Evolutionary conservation across 2,329 filamentous ascomycete species (phyloP).

Genomic region (Cadophora malorum): DNA sequence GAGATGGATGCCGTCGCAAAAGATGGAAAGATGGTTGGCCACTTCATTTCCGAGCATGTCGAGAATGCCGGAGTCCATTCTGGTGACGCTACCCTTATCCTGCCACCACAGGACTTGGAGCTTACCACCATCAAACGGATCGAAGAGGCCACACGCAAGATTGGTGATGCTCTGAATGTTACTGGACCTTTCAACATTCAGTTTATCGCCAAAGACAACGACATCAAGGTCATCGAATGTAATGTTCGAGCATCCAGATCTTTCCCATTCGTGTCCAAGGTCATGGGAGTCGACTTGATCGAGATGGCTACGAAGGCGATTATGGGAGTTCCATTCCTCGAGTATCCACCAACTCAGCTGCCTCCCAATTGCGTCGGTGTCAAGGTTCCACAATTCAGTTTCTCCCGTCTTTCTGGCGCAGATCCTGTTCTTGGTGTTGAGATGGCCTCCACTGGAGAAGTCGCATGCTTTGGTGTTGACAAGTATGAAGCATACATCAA

Average conservation of each 20-base stretch:
- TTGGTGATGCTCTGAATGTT: conserved; percentile 90
- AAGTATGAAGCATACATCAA: conserved; percentile 99
- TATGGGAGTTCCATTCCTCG: conserved; percentile 79
- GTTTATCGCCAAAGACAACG: conserved; percentile 99
- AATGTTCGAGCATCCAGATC: conserved; percentile 96
- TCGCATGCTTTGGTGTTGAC: conserved; percentile 93
- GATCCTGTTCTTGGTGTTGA: conserved; percentile 97
- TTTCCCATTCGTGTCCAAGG: conserved; percentile 98
- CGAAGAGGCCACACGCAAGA: conserved; percentile 94
- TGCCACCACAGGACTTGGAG: conserved; percentile 93
- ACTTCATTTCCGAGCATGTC: conserved; percentile 98
- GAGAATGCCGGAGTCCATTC: conserved; percentile 99
- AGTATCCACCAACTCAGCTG: conserved; percentile 80
- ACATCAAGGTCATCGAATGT: conserved; percentile 99
- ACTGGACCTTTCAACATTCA: conserved; percentile 99
- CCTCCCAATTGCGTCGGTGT: conserved; percentile 87
- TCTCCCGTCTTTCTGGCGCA: conserved; percentile 93
- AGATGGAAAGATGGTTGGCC: conserved; percentile 87
- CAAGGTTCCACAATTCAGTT: conserved; percentile 98
- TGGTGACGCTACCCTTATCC: conserved; percentile 92
- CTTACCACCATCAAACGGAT: conserved; percentile 88
- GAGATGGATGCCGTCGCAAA: conserved; percentile 98
- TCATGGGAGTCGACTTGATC: conserved; percentile 96
- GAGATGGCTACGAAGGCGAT: conserved; percentile 99
- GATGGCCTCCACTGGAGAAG: conserved; percentile 98